These are phyloP conservation scores for Diaporthe sp. DNA, from an alignment of 2,329 filamentous ascomycete species.

Conservation along the genomic window DNA sequence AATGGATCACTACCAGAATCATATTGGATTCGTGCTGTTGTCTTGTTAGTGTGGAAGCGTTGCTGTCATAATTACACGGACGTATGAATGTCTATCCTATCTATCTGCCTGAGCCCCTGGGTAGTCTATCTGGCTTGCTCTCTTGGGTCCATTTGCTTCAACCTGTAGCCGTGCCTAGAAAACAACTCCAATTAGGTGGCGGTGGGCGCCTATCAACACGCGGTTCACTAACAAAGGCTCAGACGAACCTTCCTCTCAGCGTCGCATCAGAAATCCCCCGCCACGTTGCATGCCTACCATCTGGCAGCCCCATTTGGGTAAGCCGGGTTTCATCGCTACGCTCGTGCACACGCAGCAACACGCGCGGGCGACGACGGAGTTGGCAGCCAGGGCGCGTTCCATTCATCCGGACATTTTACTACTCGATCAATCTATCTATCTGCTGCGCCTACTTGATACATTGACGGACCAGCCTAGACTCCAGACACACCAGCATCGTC, in stretches of 20 bases:
- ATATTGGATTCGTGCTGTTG: background rate
- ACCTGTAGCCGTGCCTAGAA: background rate
- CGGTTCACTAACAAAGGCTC: background rate
- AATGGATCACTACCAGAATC: background rate
- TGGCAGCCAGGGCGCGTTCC: constrained; percentile 3
- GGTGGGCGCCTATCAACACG: background rate
- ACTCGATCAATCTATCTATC: background rate
- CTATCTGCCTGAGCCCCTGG: background rate
- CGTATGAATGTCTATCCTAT: background rate
- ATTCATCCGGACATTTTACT: constrained; percentile 13
- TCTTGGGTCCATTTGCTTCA: background rate
- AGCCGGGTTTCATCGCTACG: constrained; percentile 21
- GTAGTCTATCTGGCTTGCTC: background rate
- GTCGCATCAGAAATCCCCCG: constrained; percentile 2
- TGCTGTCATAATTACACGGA: background rate
- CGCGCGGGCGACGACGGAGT: constrained; percentile 19
- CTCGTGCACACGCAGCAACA: constrained; percentile 7
- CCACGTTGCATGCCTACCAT: background rate
- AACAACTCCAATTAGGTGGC: background rate
- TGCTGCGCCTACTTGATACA: background rate
- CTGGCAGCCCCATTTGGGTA: constrained; percentile 20
- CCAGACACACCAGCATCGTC: constrained; percentile 6
- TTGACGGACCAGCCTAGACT: background rate
- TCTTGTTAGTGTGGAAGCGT: background rate
- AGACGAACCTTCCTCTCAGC: background rate